Percentiles rank a stretch among this genome's conserved stretches.
These are phyloP conservation scores for Saccharomycopsis sp. DNA, from an alignment of 805 yeast species.

Conservation along the genomic window DNA sequence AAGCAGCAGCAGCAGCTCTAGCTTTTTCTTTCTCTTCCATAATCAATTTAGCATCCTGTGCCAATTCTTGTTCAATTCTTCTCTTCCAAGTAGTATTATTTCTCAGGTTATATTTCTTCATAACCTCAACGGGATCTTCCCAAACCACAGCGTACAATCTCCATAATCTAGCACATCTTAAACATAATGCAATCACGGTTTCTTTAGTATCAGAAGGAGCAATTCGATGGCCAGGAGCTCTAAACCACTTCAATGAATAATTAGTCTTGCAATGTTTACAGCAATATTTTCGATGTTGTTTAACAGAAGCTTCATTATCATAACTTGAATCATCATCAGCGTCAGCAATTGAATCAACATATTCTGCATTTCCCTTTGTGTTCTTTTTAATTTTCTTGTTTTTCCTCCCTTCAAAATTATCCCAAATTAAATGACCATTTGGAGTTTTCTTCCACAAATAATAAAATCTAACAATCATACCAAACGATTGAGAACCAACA, in stretches of 20 bases:
- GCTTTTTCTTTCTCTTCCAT: slow-evolving; percentile 39
- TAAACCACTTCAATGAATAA: slow-evolving; percentile 56
- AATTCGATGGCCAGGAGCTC: slow-evolving; percentile 55
- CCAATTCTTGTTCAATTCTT: slow-evolving; percentile 58
- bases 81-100: slow-evolving; percentile 49
- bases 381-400: slow-evolving; percentile 41
- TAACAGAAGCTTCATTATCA: slow-evolving; percentile 44
- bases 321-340: slow-evolving; percentile 66
- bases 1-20: slow-evolving; percentile 15
- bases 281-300: slow-evolving; percentile 35
- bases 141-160: slow-evolving; percentile 81
- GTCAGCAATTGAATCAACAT: slow-evolving; percentile 33
- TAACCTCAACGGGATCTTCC: slow-evolving; percentile 70
- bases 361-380: slow-evolving; percentile 22
- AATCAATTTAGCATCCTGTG: slow-evolving; percentile 54
- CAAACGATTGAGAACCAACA: slow-evolving; percentile 65
- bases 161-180: slow-evolving; percentile 88
- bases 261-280: slow-evolving; percentile 71
- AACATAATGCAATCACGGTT: slow-evolving; percentile 58
- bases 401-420: slow-evolving; percentile 63
- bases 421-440: slow-evolving; percentile 75
- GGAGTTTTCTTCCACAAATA: slow-evolving; percentile 89
- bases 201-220: slow-evolving; percentile 30
- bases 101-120: slow-evolving; percentile 37
- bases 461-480: slow-evolving; percentile 80